phyloP scores from a whole-genome alignment of 1,284 basidiomycete genomes.

The Fomitopsis palustris region DNA sequence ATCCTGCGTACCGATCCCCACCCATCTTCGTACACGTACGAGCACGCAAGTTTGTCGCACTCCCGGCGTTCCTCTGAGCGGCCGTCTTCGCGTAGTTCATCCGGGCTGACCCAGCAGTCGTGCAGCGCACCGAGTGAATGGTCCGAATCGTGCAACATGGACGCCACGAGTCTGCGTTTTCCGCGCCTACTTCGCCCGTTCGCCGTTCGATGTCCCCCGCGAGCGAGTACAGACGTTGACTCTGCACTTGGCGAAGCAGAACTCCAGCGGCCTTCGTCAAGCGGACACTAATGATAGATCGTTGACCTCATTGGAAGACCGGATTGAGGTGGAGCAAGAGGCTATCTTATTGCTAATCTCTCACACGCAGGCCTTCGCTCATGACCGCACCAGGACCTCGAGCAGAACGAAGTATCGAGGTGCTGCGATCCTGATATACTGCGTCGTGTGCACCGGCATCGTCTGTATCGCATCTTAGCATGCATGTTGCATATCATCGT shows the following conservation, averaged over 20 bases:
- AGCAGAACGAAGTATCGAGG: background rate
- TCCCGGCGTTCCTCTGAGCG: background rate
- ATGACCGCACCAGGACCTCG: background rate
- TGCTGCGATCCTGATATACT: background rate
- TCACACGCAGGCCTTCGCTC: background rate
- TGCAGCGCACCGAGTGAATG: background rate
- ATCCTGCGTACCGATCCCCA: background rate
- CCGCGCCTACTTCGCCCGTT: background rate
- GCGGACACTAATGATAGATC: background rate
- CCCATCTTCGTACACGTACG: background rate
- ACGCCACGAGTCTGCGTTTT: background rate
- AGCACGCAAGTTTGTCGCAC: background rate
- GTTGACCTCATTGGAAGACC: background rate
- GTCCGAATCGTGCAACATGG: background rate
- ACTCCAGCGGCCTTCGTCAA: background rate
- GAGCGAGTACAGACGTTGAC: background rate
- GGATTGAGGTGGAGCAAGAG: background rate
- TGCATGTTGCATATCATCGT: no score
- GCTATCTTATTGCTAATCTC: background rate
- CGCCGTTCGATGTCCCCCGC: background rate
- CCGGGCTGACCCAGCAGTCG: background rate
- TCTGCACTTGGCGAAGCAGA: background rate
- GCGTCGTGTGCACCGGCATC: no score
- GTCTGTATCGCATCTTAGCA: no score
- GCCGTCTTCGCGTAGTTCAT: background rate